Percentiles rank a stretch among this genome's conserved stretches.
phyloP scores from a whole-genome alignment of 2,329 filamentous ascomycete genomes.

The Ophiostoma montium region DNA sequence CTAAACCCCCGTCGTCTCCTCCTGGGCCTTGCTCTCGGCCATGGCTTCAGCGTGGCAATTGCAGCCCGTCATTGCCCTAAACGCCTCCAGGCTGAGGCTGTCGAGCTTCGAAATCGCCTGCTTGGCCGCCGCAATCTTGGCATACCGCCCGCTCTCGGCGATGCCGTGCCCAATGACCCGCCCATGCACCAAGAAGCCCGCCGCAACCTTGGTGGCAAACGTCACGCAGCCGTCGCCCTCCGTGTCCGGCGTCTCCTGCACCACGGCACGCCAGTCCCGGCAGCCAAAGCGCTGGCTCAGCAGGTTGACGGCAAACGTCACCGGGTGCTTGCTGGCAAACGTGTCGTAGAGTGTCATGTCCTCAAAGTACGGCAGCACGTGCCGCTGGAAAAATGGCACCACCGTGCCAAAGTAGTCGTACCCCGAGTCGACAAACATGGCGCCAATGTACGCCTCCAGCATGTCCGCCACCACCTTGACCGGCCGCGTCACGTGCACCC shows the following conservation, averaged over 20 bases:
- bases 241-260: conserved; percentile 32
- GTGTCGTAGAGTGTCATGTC: conserved; percentile 81
- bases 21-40: neutral
- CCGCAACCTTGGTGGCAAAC: conserved; percentile 36
- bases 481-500: conserved; percentile 47
- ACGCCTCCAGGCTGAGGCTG: conserved; percentile 37
- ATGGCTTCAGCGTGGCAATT: conserved; percentile 32
- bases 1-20: neutral
- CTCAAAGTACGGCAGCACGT: conserved; percentile 65
- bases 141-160: conserved; percentile 54
- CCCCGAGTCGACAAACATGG: conserved; percentile 76
- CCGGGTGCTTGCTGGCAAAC: conserved; percentile 76
- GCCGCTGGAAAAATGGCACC: conserved; percentile 58
- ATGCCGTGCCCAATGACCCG: conserved; percentile 47
- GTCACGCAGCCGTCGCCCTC: conserved; percentile 17
- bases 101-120: conserved; percentile 36
- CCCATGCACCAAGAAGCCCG: conserved; percentile 64
- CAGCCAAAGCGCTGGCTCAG: conserved; percentile 55
- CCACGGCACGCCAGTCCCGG: conserved; percentile 38
- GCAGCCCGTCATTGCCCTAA: conserved; percentile 46
- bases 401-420: conserved; percentile 70
- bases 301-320: conserved; percentile 53
- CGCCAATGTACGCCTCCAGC: conserved; percentile 77
- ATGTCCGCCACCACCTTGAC: conserved; percentile 74
- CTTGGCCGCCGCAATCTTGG: conserved; percentile 54